These are phyloP conservation scores for Herpetospermum pedunculosum DNA, from an alignment of 306 rosid genomes.

Conservation along the genomic window DNA sequence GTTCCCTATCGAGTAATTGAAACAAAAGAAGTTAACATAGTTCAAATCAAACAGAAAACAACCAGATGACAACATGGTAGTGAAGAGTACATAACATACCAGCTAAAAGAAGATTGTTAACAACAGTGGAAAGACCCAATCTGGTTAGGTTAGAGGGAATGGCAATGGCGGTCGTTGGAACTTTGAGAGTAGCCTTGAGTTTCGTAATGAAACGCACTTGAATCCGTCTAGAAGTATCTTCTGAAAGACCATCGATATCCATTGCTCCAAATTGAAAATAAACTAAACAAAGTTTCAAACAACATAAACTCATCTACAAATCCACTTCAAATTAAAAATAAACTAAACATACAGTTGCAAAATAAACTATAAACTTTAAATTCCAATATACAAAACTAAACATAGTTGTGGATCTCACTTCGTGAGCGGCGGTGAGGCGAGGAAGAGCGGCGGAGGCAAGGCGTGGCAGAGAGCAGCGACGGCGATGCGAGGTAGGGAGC, in stretches of 20 bases:
- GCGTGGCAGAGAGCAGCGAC: too few relatives aligned
- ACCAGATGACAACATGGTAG: neutral
- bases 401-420: too few relatives aligned
- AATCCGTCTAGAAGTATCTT: slow-evolving; percentile 30
- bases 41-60: neutral
- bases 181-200: slow-evolving; percentile 35
- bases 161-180: slow-evolving; percentile 41
- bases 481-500: too few relatives aligned
- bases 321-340: too few relatives aligned
- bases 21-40: neutral
- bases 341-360: too few relatives aligned
- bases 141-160: slow-evolving; percentile 65
- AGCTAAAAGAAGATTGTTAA: slow-evolving; percentile 56
- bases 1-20: slow-evolving; percentile 21
- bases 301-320: too few relatives aligned
- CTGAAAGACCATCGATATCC: slow-evolving; percentile 34
- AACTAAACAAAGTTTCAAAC: too few relatives aligned
- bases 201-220: slow-evolving; percentile 78
- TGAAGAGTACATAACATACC: slow-evolving; percentile 12
- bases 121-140: slow-evolving; percentile 63
- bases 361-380: too few relatives aligned
- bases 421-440: too few relatives aligned
- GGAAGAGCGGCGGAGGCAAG: too few relatives aligned
- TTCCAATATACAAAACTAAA: too few relatives aligned
- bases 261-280: too few relatives aligned